Conservation (phyloP, 2,329 filamentous ascomycete genomes). For the Fusarium coffeatum region DNA sequence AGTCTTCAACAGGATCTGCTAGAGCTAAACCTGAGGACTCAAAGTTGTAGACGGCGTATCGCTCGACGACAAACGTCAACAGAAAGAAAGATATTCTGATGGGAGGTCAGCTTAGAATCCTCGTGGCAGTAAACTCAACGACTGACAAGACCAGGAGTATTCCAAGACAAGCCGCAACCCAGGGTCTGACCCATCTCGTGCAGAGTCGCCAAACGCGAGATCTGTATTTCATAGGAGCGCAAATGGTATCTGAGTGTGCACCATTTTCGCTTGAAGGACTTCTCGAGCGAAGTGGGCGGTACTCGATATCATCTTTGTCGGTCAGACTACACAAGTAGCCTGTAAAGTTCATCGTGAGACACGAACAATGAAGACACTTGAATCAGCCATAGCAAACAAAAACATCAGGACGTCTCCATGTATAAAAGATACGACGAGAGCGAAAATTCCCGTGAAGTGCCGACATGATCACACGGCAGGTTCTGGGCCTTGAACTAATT, state of each 20-base stretch:
- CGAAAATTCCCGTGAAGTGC: slow-evolving; percentile 24
- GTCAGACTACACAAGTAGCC: slow-evolving; percentile 25
- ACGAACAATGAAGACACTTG: neutral
- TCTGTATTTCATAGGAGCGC: neutral
- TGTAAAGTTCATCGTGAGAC: slow-evolving; percentile 12
- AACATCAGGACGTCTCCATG: neutral
- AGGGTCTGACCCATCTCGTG: slow-evolving; percentile 6
- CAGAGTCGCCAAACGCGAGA: neutral
- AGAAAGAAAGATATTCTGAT: slow-evolving; percentile 28
- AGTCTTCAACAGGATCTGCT: slow-evolving; percentile 25
- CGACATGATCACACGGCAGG: slow-evolving; percentile 28
- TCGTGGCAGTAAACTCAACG: too few relatives aligned
- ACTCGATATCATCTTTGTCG: slow-evolving; percentile 25
- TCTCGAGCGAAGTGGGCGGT: slow-evolving; percentile 20
- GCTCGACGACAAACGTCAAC: slow-evolving; percentile 21
- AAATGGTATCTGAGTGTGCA: neutral
- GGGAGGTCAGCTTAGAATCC: neutral
- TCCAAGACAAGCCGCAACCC: slow-evolving; percentile 3
- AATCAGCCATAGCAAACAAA: neutral
- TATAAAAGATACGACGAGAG: slow-evolving; percentile 6
- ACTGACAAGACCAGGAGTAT: slow-evolving; percentile 29
- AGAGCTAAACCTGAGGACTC: slow-evolving; percentile 25
- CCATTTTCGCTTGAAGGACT: neutral
- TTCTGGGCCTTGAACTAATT: slow-evolving; percentile 9
- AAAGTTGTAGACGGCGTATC: slow-evolving; percentile 30